Conservation (phyloP, 2,329 filamentous ascomycete species). For the Diaporthe australafricana region DNA sequence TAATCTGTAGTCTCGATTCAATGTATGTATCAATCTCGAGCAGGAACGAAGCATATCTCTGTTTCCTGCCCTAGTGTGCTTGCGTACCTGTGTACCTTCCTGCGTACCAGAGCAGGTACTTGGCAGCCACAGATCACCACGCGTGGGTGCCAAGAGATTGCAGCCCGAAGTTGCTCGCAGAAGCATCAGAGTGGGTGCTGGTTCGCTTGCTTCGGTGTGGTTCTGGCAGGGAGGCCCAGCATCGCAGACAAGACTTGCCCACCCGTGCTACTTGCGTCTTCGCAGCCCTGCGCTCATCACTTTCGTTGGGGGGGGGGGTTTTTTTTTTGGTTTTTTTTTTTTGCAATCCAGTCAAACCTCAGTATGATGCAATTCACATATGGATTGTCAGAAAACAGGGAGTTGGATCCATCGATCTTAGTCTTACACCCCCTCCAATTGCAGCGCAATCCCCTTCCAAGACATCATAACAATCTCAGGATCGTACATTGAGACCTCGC, state of each 20-base stretch:
- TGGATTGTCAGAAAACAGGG: background rate
- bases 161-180: background rate
- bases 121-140: background rate
- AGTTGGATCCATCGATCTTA: background rate
- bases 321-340: no score
- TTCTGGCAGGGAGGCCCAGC: no score
- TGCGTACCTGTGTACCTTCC: background rate
- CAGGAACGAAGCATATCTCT: background rate
- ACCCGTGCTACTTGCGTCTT: background rate
- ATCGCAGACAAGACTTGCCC: background rate
- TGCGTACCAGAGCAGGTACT: background rate
- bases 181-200: background rate
- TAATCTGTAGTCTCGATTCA: no score
- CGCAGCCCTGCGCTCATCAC: background rate
- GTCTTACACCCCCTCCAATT: background rate
- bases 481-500: background rate
- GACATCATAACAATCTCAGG: background rate
- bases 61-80: background rate
- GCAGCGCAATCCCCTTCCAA: background rate
- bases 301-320: background rate
- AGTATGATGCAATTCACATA: constrained; percentile 8
- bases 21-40: background rate
- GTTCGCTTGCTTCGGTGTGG: background rate
- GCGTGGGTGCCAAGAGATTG: background rate
- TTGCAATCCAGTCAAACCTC: background rate